Evolutionary conservation across 805 yeast genomes (phyloP).

Genomic region (Ogataea pilisensis): DNA sequence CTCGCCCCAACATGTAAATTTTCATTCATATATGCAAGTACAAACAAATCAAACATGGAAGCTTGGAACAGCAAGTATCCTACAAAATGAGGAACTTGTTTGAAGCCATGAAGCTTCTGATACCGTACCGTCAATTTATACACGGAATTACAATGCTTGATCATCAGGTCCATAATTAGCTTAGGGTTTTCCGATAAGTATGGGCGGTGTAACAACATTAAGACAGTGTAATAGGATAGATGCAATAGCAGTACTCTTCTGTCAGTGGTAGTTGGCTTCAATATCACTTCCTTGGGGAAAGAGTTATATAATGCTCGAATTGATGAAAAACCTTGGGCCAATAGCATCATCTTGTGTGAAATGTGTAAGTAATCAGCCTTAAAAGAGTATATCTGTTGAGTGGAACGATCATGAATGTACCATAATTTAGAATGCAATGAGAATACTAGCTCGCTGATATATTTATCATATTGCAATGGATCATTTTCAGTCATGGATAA

Average conservation of each 20-base stretch:
- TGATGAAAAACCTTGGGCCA: constrained; percentile 28
- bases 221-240: constrained; percentile 27
- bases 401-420: constrained; percentile 30
- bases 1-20: constrained; percentile 17
- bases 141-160: constrained; percentile 24
- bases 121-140: constrained; percentile 17
- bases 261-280: constrained; percentile 17
- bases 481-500: no score
- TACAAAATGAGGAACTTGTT: constrained; percentile 28
- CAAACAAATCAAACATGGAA: constrained; percentile 31
- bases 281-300: constrained; percentile 19
- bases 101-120: constrained; percentile 13
- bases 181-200: constrained; percentile 29
- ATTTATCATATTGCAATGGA: no score
- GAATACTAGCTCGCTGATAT: constrained; percentile 24
- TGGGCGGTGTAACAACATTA: constrained; percentile 28
- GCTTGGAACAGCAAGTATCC: constrained; percentile 31
- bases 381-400: constrained; percentile 33
- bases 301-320: constrained; percentile 20
- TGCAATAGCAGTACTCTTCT: constrained; percentile 25
- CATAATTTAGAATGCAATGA: constrained; percentile 29
- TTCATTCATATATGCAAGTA: constrained; percentile 25
- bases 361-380: constrained; percentile 31
- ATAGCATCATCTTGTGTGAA: constrained; percentile 29
- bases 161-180: constrained; percentile 22